Base-by-base conservation (phyloP, 768 basidiomycete genomes). In the Sarcodon sp. region DNA sequence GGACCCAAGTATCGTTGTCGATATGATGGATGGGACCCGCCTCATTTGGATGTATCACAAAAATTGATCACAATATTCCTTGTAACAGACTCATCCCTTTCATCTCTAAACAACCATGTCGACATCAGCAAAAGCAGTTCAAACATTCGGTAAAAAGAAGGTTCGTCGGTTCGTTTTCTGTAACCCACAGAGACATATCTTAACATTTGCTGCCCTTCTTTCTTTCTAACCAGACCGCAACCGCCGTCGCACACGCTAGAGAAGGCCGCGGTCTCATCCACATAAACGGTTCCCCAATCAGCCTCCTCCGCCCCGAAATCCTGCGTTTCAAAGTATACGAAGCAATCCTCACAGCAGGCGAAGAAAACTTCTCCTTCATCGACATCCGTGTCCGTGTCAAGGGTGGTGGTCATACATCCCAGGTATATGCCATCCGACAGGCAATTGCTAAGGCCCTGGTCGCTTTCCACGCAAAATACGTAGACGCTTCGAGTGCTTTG, bases 141-240 rank as follows among this genome's bases (percentile, higher is more conserved):
- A 97, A 67, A 94, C 90, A 54, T 98, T 98, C 72, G 94, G 94
- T 70, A 98, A 98, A 89, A 98, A 98, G 84, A 97, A 97, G 87
- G 90, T 78, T 21, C 11, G 50, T 8, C 48, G 41, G 33, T 36
- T 39, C 36, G 31, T 38, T 32, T 61, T 45, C 33, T 34, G 31
- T n/a, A 15, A n/a, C 16, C 10, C 44, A 21, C 16, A 45, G 34
- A 4, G 1, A 47, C 12, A 6, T 32, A 15, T 32, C 9, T 33
- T 31, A 45, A 16, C n/a, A 31, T 12, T 18, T 45, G 2, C 31
- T n/a, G n/a, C 16, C 43, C n/a, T 9, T 46, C 36, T 27, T 27
- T n/a, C n/a, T 27, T 27, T 27, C 4, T 3, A 41, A 15, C 15
- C 11, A 93, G 94, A 97, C 94, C 62, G 93, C 94, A 53, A 97